These are phyloP conservation scores for Fusarium mundagurra DNA, from an alignment of 2,329 filamentous ascomycete genomes.

Conservation along the genomic window DNA sequence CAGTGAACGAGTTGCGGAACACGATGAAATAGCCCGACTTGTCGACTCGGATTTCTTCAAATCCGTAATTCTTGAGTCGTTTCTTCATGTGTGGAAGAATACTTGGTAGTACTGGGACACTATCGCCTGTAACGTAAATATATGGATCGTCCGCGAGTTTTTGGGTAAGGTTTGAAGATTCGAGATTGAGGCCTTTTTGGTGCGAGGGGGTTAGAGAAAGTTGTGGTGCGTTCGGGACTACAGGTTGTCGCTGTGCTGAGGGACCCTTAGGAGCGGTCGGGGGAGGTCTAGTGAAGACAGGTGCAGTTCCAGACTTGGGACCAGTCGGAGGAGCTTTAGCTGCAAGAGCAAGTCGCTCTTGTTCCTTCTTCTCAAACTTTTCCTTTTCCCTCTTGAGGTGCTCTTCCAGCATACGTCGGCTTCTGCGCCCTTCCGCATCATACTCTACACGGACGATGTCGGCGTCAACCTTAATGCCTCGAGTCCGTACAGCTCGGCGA, in stretches of 20 bases:
- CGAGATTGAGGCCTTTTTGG: conserved; percentile 59
- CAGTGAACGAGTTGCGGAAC: conserved; percentile 82
- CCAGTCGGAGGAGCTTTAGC: conserved; percentile 51
- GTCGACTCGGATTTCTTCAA: conserved; percentile 85
- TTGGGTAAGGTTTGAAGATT: conserved; percentile 71
- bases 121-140: conserved; percentile 86
- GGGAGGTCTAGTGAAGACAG: conserved; percentile 63
- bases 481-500: conserved; percentile 78
- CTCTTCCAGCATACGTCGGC: conserved; percentile 79
- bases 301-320: conserved; percentile 46
- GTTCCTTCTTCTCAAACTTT: conserved; percentile 67
- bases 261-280: conserved; percentile 90
- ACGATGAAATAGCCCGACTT: conserved; percentile 88
- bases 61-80: conserved; percentile 82
- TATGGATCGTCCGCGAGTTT: conserved; percentile 85
- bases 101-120: conserved; percentile 85
- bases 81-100: conserved; percentile 93
- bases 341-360: conserved; percentile 45
- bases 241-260: conserved; percentile 62
- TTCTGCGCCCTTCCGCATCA: conserved; percentile 88
- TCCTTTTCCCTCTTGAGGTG: conserved; percentile 75
- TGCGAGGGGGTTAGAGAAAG: conserved; percentile 45
- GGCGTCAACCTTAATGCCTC: conserved; percentile 82
- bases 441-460: conserved; percentile 83
- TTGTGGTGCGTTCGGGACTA: conserved; percentile 42